A percentile compares a stretch with the other conserved stretches of the same genome.
Conservation (phyloP, 2,329 filamentous ascomycete genomes). For the Aureobasidium pullulans region DNA sequence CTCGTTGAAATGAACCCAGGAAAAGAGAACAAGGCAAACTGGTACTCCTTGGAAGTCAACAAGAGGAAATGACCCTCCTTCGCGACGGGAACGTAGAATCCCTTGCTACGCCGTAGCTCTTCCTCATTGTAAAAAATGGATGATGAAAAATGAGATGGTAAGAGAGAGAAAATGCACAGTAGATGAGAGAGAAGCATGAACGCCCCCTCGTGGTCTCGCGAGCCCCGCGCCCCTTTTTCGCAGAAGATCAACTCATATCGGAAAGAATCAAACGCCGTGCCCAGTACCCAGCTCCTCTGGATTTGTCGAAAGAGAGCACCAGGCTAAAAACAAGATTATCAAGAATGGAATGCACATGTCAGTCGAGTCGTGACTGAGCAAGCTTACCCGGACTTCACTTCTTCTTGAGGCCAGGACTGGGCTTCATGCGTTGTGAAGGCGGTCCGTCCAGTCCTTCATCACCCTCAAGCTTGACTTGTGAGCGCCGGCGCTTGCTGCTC, state of each 20-base stretch:
- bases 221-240: background rate
- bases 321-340: slow-evolving; percentile 2
- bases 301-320: background rate
- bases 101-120: background rate
- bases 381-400: background rate
- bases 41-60: too few species aligned
- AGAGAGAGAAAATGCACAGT: background rate
- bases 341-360: slow-evolving; percentile 6
- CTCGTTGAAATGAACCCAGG: too few species aligned
- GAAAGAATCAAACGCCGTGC: background rate
- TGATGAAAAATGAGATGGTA: background rate
- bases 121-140: background rate
- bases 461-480: slow-evolving; percentile 52
- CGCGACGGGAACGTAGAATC: background rate
- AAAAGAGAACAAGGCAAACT: too few species aligned
- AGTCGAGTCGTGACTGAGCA: background rate
- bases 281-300: background rate
- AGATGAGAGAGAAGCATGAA: background rate
- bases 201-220: slow-evolving; percentile 4
- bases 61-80: too few species aligned
- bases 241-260: background rate
- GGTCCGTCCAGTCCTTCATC: slow-evolving; percentile 39
- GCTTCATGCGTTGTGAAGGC: slow-evolving; percentile 6
- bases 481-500: slow-evolving; percentile 51
- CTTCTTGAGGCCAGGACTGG: background rate